Percentiles rank a stretch among this genome's conserved stretches.
Evolutionary conservation across 1,139 yeast genomes (phyloP).

Genomic region (Pichia sp.): DNA sequence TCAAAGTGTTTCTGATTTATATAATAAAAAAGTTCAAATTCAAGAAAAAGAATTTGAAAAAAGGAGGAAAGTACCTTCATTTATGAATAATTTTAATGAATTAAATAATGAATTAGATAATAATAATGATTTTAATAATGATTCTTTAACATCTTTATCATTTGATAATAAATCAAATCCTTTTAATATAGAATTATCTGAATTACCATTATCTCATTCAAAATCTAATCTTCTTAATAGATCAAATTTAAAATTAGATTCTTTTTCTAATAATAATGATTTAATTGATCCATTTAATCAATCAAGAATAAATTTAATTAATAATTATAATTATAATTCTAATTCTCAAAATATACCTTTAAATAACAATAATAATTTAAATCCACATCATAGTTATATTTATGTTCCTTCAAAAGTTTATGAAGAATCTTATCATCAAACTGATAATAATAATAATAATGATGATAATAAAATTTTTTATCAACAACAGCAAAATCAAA

Average conservation of each 20-base stretch:
- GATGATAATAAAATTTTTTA: neutral
- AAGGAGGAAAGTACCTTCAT: slow-evolving; percentile 18
- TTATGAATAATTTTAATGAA: slow-evolving; percentile 6
- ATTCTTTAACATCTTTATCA: slow-evolving; percentile 1
- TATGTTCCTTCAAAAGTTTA: slow-evolving; percentile 11
- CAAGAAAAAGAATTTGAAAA: slow-evolving; percentile 13
- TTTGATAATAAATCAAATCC: slow-evolving; percentile 7
- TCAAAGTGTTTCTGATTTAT: slow-evolving; percentile 22
- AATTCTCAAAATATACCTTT: neutral
- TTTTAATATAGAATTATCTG: slow-evolving; percentile 1
- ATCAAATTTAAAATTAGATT: slow-evolving; percentile 1
- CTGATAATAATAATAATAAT: neutral
- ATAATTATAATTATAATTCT: neutral
- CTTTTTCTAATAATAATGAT: neutral
- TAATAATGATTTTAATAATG: neutral
- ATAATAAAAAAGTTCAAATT: slow-evolving; percentile 20
- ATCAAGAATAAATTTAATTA: neutral
- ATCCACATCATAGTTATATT: slow-evolving; percentile 1
- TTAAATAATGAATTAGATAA: neutral
- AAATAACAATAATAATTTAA: neutral
- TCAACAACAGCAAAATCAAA: neutral
- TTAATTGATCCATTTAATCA: neutral
- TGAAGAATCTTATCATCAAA: slow-evolving; percentile 8
- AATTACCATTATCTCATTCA: slow-evolving; percentile 11
- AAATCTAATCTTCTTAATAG: slow-evolving; percentile 6